Base-by-base conservation (phyloP, 2,329 filamentous ascomycete genomes). In the Colletotrichum sp. region DNA sequence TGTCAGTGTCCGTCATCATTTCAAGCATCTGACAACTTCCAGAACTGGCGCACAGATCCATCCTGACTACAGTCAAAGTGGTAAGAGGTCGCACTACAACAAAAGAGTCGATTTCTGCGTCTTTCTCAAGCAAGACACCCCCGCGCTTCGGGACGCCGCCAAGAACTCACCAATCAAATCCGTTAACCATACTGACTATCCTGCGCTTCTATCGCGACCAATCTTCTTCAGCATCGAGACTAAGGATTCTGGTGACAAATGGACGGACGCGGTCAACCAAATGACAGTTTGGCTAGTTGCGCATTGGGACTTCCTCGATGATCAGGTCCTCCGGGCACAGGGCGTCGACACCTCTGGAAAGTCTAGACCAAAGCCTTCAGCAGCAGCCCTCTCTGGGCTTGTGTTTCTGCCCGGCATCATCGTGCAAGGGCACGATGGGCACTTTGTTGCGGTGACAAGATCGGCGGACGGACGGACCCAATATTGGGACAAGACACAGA, bases 381-480 rank as follows among this genome's bases (percentile, higher is more conserved):
- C 68, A 32, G 68, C 57, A 10, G 68, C 57, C 4, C 55, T 57
- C 7, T 9, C 57, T 6, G 57, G 67, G 8, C 21, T 69, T 4
- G 55, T 49, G 8, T 80, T 79, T 67, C 75, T 80, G 13, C 72
- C 76, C 2, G 78, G 78, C 12, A 67, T 80, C 24, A 74, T 78
- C 13, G 68, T 80, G 6, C 71, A 79, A 57, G 78, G 79, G 6
- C 77, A 79, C 59, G 74, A 75, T 26, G 79, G 77, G 79, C 67
- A 78, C 21, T 80, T 79, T 21, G 72, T 80, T 21, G 72, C 78
- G 0, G 76, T 75, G 4, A 76, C 77, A 39, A 75, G 64, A 68
- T 57, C 57, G 69, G 73, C 72, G 68, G 71, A 34, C 69, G 55
- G 24, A n/a, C 76, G 55, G 63, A 73, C 18, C 52, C 73, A 28